Evolutionary conservation across 768 basidiomycete genomes (phyloP), one percentile per base, ranked within the genome.

Genomic region (Tephrocybe sp.): DNA sequence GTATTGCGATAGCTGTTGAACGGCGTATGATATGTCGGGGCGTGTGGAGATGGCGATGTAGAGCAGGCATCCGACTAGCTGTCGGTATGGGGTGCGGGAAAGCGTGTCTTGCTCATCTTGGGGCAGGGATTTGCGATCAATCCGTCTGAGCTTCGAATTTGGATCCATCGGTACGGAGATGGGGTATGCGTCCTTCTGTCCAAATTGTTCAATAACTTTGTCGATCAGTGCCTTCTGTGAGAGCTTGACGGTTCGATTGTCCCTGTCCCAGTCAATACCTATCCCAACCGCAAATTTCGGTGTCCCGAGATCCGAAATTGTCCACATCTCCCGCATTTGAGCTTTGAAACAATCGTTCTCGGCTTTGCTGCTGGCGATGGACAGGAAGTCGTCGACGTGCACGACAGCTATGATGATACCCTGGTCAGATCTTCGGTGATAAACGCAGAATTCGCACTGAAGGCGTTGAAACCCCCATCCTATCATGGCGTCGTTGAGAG

Each of bases 221-320:
- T 60, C 51, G 22, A 60, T 57, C 8, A 60, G 45, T 0, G 54
- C 51, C 2, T 30, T 47, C 40, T 58, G 57, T 19, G 47, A 55
- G 0, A 71, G 29, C n/a, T 41, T 19, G 9, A 69, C 50, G 0
- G 53, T 56, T 15, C 52, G 45, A 4, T 39, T 33, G 1, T 39
- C 10, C 6, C 54, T 54, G 21, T 73, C 63, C 0, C 64, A 59
- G 15, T 57, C 38, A 24, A 75, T 63, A 6, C 57, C 61, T 16
- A 78, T 71, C 1, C 75, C 73, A 1, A 79, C 45, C 27, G 58
- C 50, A 36, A 61, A 68, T 2, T 57, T 51, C 1, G 63, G 49
- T 6, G 65, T 58, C 0, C 69, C 70, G 0, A 71, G 60, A 24
- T 71, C 69, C 7, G 64, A 62, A 13, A 73, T 68, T 8, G 58